Base-by-base conservation (phyloP, 805 yeast species). In the Yarrowia deformans region DNA sequence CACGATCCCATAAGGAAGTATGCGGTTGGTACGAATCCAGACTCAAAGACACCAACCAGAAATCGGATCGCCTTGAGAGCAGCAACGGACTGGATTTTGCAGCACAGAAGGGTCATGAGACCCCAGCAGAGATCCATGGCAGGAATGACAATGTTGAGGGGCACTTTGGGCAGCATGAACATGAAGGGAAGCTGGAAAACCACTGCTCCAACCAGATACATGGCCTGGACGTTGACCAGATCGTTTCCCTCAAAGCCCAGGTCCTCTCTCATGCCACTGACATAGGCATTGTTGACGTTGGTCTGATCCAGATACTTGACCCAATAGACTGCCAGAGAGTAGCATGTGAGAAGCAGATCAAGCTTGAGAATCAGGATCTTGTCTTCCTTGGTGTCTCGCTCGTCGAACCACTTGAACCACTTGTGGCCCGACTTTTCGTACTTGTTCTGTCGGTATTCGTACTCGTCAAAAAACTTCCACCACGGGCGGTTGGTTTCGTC, bases 31-130 rank as follows among this genome's bases (percentile, higher is more conserved):
- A 85, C 82, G 73, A 82, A 84, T n/a, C 88, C 86, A 3, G 90
- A 86, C 76, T 91, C 95, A 75, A 87, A 87, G 0, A 85, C 84
- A 48, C 90, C 93, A 70, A 89, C 81, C 49, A 90, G 81, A 73
- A 90, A 90, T 66, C 95, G 79, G 52, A 87, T 77, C 0, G 85
- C 91, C 75, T 86, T 84, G 46, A 90, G 78, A 61, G 85, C 85
- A 1, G 80, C 77, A 16, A 84, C 84, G 12, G 79, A 81, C 29
- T 82, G 81, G 55, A 83, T 87, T 72, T 81, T 81, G 74, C 82
- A 87, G 55, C 85, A 80, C 13, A 84, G 83, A 52, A 88, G 80
- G 1, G 93, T 89, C 69, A 89, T 82, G 68, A 88, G 78, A 0
- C 91, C 84, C 93, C 93, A 90, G 43, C 85, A 80, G 46, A 89